Percentiles rank a stretch among this genome's conserved stretches.
phyloP scores from a whole-genome alignment of 1,139 yeast genomes.

The Pichia sp. region DNA sequence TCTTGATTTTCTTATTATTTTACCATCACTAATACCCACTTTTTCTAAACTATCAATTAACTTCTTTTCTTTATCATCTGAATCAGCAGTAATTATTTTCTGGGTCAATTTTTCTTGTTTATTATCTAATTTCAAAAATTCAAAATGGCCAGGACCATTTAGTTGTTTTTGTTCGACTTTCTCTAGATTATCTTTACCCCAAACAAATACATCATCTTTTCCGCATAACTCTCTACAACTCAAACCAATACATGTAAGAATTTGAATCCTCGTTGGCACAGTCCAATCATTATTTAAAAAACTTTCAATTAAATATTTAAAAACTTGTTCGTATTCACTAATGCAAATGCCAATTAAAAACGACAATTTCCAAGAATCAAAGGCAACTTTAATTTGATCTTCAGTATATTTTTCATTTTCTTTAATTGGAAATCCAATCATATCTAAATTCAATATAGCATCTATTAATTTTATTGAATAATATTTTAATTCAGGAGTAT shows the following conservation, averaged over 20 bases:
- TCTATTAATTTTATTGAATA: conserved; percentile 44
- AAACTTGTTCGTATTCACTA: conserved; percentile 37
- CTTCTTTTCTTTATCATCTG: conserved; percentile 15
- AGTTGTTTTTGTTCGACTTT: conserved; percentile 39
- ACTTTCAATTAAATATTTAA: conserved; percentile 35
- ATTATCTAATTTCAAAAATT: conserved; percentile 27
- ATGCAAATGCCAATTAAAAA: conserved; percentile 50
- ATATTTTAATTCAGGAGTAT: conserved; percentile 49
- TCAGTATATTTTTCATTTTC: conserved; percentile 4
- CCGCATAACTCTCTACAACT: conserved; percentile 60
- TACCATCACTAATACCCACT: conserved; percentile 31
- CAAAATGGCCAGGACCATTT: conserved; percentile 42
- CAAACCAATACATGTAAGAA: conserved; percentile 50
- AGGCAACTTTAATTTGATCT: conserved; percentile 29
- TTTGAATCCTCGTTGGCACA: conserved; percentile 50
- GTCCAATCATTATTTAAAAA: conserved; percentile 60
- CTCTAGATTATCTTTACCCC: conserved; percentile 31
- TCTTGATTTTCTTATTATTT: conserved; percentile 45
- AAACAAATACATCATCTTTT: conserved; percentile 35
- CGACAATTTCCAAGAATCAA: conserved; percentile 44
- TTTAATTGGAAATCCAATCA: conserved; percentile 35
- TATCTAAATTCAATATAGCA: conserved; percentile 43
- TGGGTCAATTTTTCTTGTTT: conserved; percentile 4
- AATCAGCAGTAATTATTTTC: no score
- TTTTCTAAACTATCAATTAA: conserved; percentile 5